Evolutionary conservation across 306 rosid species (phyloP), one percentile per base, ranked within the genome.

Genomic region (Styphnolobium japonicum): DNA sequence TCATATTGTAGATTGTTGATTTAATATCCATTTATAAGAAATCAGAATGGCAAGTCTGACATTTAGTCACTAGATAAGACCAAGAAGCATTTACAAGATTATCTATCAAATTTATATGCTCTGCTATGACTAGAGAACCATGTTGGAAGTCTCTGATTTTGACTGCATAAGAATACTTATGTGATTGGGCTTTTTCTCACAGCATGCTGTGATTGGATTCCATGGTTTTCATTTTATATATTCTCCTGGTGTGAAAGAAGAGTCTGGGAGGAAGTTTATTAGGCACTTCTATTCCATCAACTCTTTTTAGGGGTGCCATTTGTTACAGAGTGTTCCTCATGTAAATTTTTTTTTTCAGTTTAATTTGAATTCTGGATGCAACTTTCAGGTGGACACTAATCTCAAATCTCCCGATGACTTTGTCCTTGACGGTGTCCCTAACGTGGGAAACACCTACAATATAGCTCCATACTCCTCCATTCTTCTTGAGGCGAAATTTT

Each of bases 391-490:
- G 52, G 98, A 91, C 85, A 93, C 98, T 23, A 93, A 89, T 82
- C 88, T 86, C 2, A 62, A 73, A 76, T 89, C 97, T 66, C 98
- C 98, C 0, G 58, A 90, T n/a, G 99, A 95, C 87, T 77, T 89
- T 48, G 92, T 85, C 76, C 74, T 45, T 5, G 90, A 86, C 19
- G 99, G 97, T 58, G 85, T 89, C 67, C 85, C 92, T 3, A 83
- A 81, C 76, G 22, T 70, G 37, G 85, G 79, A 69, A 80, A 82
- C 11, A 85, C 89, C 52, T 93, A 95, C 52, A 84, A 87, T 48
- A 31, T 91, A 34, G 98, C 98, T 68, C 98, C 99, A 36, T 84
- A 53, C 85, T 90, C 98, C 43, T 91, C 98, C 40, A 83, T 95
- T 85, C 96, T 95, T 78, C 94, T 95, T 31, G 90, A 93, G 85